These are phyloP conservation scores for Otatea glauca DNA, from an alignment of 176 grass and related monocot species.

Conservation along the genomic window DNA sequence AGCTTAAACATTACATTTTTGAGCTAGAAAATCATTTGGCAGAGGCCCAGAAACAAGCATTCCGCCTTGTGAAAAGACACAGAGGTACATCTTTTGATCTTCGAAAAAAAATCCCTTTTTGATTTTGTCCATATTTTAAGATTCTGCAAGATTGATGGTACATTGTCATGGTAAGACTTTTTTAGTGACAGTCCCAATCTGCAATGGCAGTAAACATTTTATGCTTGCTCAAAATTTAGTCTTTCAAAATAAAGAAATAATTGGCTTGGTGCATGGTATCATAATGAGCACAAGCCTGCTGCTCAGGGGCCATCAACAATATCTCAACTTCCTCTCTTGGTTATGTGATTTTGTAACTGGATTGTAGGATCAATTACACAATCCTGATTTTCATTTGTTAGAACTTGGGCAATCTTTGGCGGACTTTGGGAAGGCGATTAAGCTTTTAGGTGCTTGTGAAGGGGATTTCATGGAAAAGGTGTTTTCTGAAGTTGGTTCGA, in stretches of 20 bases:
- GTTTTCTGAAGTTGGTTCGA: conserved; percentile 94
- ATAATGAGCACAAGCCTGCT: not conserved
- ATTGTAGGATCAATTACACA: conserved; percentile 34
- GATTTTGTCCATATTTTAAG: not conserved
- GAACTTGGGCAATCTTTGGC: conserved; percentile 92
- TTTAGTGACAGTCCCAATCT: conserved; percentile 3
- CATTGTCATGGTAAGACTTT: not conserved
- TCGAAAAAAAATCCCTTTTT: not conserved
- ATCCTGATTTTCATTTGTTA: conserved; percentile 44
- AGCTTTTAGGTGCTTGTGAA: conserved; percentile 92
- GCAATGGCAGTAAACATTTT: not conserved
- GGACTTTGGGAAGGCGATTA: conserved; percentile 94
- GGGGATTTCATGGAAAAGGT: conserved; percentile 87
- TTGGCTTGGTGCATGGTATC: conserved; percentile 12
- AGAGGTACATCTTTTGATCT: conserved; percentile 60
- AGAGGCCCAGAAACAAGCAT: conserved; percentile 97
- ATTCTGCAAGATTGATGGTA: not conserved
- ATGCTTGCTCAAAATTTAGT: not conserved
- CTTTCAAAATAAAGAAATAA: not conserved
- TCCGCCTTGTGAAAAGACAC: conserved; percentile 97
- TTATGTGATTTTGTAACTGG: conserved; percentile 26
- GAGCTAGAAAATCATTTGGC: conserved; percentile 93
- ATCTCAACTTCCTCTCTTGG: conserved; percentile 19
- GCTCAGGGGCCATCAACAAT: not conserved
- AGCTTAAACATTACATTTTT: conserved; percentile 95